Evolutionary conservation across 208 protist species (phyloP), one percentile per base, ranked within the genome.

Genomic region (Leishmania braziliensis): DNA sequence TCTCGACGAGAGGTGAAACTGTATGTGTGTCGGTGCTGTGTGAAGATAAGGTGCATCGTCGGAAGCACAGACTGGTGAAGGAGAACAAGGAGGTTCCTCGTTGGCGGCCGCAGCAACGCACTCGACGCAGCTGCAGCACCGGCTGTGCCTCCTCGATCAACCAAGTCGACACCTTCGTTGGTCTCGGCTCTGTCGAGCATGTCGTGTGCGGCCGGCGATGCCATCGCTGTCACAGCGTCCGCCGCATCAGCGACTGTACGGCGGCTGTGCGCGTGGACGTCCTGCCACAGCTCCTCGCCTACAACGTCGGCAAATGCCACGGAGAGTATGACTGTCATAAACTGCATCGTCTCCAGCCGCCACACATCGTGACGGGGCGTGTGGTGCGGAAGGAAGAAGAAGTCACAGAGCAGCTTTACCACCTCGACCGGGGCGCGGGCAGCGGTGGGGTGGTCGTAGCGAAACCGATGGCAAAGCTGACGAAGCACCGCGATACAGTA

Each of bases 1-100:
- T 95, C 91, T 14, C 91, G 93, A 0, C 89, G 90, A 26, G 89
- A 91, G 33, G 91, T 84, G 66, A 93, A 88, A 79, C 88, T 91
- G 83, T 91, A 95, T 63, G 93, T 81, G 78, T 92, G 90, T 9
- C 89, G 86, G 3, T 68, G 73, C 74, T 92, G 86, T 1, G 79
- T 85, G 56, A 94, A 93, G 36, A 95, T 73, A 43, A 79, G 84
- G 5, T 87, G 65, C 75, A 77, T 84, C 77, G 92, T 89, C 0
- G 91, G 91, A 8, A 91, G 58, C 23, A 95, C 79, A 0, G 84
- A 91, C 56, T 94, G 88, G 79, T 96, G 93, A 5, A 96, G 83
- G 10, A 96, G 71, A 43, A 73, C 43, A 2, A 95, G 20, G 20
- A 77, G 39, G 16, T 77, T 43, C 46, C 23, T 46, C 46, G 46